phyloP scores from a whole-genome alignment of 768 basidiomycete genomes.

The Antrodiella citrinella region DNA sequence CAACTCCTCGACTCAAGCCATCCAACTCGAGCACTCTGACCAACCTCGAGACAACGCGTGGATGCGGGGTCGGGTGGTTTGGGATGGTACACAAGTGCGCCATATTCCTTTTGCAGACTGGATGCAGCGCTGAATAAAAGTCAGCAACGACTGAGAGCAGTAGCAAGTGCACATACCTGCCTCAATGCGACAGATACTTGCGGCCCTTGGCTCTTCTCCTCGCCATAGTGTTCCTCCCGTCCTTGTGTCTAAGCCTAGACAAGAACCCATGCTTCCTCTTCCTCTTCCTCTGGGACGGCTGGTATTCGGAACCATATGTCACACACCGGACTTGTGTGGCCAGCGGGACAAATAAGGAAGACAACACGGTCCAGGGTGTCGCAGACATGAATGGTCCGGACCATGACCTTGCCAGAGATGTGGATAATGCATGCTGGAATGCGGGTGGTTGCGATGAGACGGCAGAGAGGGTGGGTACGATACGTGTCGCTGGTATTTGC shows the following conservation, averaged over 20 bases:
- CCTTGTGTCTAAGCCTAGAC: conserved; percentile 55
- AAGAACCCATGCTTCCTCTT: conserved; percentile 94
- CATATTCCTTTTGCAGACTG: no score
- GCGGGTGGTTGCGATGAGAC: conserved; percentile 2
- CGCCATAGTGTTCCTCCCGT: conserved; percentile 65
- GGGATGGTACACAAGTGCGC: no score
- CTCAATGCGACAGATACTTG: conserved; percentile 77
- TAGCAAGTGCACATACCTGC: no score
- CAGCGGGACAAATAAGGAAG: conserved; percentile 31
- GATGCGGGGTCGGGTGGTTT: no score
- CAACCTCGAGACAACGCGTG: no score
- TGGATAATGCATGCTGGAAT: conserved; percentile 2
- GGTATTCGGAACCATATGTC: conserved; percentile 84
- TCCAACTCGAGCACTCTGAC: no score
- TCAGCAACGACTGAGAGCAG: no score
- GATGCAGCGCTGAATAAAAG: no score
- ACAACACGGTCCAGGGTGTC: conserved; percentile 3
- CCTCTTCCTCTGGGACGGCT: conserved; percentile 89
- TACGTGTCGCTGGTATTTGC: neutral
- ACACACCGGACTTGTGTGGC: conserved; percentile 52
- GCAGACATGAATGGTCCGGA: neutral
- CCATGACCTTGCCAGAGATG: neutral
- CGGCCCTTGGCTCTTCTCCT: conserved; percentile 71
- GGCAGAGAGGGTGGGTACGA: neutral
- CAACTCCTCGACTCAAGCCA: no score